Evolutionary conservation across 805 yeast genomes (phyloP), one percentile per base, ranked within the genome.

Genomic region (Vanderwaltozyma verrucispora): DNA sequence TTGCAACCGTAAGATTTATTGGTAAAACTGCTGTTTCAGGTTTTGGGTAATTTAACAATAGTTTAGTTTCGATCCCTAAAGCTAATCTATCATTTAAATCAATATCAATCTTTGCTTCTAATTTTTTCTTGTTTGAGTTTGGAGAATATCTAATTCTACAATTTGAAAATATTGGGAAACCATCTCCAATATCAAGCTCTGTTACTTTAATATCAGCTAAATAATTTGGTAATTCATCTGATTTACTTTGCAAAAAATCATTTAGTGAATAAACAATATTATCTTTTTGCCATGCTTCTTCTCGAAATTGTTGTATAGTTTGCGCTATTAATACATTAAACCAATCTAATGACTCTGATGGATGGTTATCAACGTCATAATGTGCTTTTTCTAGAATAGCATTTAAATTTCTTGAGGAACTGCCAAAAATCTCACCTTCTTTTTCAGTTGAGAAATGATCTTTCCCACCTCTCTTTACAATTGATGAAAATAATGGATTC

Each of bases 331-430:
- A 66, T 1, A 92, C 96, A 46, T 89, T 92, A 59, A 92, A 86
- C 98, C 98, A 92, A 57, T 92, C 98, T 42, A 92, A 63, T 0
- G 96, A 81, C 63, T 92, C 98, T 0, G 96, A 74, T 14, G 77
- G 69, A 56, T 92, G 98, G 19, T 76, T 77, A 32, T 78, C 77
- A 2, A 92, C 96, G 52, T 92, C 83, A 59, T 92, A 92, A 54
- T 86, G 86, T 0, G 96, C 87, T 50, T 87, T 88, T 45, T 89
- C 96, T 28, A 92, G 64, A 16, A 92, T 84, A 1, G 74, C 56
- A 19, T 64, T 60, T 30, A 67, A 59, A 30, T 49, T 54, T 13
- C 46, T 39, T 5, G 45, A 35, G 15, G 38, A 43, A 30, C 51
- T 56, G 18, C 18, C 14, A 20, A 7, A 9, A 9, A 34, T 44